Evolutionary conservation across 2,329 filamentous ascomycete genomes (phyloP), one percentile per base, ranked within the genome.

Genomic region (Triangularia verruculosa): DNA sequence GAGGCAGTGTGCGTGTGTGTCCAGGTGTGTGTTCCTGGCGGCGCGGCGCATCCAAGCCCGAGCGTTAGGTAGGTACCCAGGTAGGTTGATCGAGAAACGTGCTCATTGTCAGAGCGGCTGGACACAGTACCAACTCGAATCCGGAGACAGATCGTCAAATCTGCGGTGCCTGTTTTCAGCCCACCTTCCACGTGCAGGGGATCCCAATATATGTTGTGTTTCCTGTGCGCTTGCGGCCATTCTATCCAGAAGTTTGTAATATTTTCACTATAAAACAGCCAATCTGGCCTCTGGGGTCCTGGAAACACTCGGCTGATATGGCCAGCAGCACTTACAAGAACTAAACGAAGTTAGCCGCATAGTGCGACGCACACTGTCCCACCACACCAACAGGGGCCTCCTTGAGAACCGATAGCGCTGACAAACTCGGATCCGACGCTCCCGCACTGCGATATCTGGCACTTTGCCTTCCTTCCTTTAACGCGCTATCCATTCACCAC

Each of bases 351-450:
- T 27, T 59, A 59, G 57, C 13, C 34, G 24, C 57, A 47, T 27
- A 59, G 57, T 59, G 57, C 57, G 57, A 17, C 13, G 20, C 20
- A 52, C 53, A 64, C 64, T 60, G 63, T 63, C 30, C 20, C 28
- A 60, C 59, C 57, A 39, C 28, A n/a, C 28, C 32, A 30, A 54
- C 51, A 61, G 47, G 63, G 47, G 34, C 58, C 34, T 56, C 20
- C 32, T 53, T 34, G 25, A 8, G 32, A 54, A 57, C 51, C 57
- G 54, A 28, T 22, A 54, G 22, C 53, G 61, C 64, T 66, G 64
- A 64, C 66, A 66, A 66, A 66, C 43, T 63, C 57, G 62, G 64
- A 54, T 64, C 66, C 62, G 66, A 61, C 60, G 54, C 61, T 64
- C 24, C 63, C 66, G 66, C 63, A 57, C 61, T 32, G 66, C 63